Evolutionary conservation across 1,139 yeast genomes (phyloP).

Genomic region (Geotrichum carabidarum): DNA sequence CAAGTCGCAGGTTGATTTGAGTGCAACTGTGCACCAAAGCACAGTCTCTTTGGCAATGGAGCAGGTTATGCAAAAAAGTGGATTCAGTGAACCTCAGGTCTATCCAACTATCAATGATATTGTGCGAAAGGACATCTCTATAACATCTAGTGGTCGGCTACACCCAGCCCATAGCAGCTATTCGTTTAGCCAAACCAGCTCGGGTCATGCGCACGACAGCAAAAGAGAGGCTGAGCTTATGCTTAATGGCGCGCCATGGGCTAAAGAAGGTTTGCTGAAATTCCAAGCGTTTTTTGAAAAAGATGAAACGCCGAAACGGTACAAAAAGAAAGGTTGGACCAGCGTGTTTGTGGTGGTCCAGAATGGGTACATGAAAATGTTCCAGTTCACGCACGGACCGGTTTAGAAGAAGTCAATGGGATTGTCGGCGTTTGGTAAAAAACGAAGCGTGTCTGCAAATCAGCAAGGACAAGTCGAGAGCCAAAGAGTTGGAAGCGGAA

Average conservation of each 20-base stretch:
- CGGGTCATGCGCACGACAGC: neutral
- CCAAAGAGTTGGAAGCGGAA: slow-evolving; percentile 53
- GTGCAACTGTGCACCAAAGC: neutral
- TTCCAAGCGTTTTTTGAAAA: slow-evolving; percentile 42
- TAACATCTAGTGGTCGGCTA: neutral
- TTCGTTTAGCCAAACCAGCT: neutral
- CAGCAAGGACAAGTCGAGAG: neutral
- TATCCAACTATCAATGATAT: neutral
- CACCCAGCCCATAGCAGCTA: neutral
- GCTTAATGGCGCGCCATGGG: slow-evolving; percentile 70
- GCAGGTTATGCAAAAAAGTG: neutral
- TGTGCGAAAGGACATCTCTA: neutral
- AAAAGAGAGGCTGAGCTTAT: slow-evolving; percentile 48
- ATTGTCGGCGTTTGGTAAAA: neutral
- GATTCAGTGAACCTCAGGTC: neutral
- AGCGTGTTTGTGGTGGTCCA: slow-evolving; percentile 35
- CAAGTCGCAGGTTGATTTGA: neutral
- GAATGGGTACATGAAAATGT: slow-evolving; percentile 35
- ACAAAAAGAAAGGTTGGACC: slow-evolving; percentile 30
- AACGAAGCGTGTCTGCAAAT: neutral
- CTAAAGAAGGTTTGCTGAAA: slow-evolving; percentile 67
- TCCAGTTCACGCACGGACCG: slow-evolving; percentile 28
- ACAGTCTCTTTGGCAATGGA: neutral
- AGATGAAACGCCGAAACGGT: slow-evolving; percentile 18
- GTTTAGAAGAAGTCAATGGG: neutral